Evolutionary conservation across 164 flowering plant genomes (phyloP).

Genomic region (Litsea cubeba): DNA sequence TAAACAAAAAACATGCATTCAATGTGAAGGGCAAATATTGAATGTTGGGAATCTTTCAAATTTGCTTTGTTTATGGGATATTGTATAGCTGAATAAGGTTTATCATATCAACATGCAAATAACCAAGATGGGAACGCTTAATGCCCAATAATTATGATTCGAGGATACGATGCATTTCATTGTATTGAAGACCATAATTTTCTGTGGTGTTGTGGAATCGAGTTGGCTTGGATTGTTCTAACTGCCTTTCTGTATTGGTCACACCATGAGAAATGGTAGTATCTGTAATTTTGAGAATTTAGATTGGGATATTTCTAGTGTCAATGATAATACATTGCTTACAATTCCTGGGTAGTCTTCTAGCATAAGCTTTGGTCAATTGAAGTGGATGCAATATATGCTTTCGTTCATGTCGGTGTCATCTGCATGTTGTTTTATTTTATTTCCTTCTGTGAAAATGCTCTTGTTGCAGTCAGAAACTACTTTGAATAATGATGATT

Average conservation of each 20-base stretch:
- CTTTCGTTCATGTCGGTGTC: background rate
- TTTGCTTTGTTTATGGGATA: no score
- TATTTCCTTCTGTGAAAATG: no score
- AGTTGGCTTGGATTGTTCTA: background rate
- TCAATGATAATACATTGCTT: background rate
- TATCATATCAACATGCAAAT: no score
- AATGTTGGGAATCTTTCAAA: no score
- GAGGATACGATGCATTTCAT: background rate
- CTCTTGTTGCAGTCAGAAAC: no score
- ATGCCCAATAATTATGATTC: no score
- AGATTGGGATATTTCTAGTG: background rate
- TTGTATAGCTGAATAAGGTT: no score
- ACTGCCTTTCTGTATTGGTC: background rate
- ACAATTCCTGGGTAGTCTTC: background rate
- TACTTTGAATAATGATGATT: no score
- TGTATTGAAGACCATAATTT: background rate
- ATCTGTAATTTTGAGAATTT: background rate
- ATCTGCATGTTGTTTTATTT: background rate
- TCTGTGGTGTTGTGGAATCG: background rate
- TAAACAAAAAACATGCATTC: no score
- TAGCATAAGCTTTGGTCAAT: background rate
- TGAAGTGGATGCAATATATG: background rate
- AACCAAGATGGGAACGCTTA: no score
- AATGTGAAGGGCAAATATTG: no score
- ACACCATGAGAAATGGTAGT: background rate